Base-by-base conservation (phyloP, 768 basidiomycete genomes). In the Tulasnella sp. region DNA sequence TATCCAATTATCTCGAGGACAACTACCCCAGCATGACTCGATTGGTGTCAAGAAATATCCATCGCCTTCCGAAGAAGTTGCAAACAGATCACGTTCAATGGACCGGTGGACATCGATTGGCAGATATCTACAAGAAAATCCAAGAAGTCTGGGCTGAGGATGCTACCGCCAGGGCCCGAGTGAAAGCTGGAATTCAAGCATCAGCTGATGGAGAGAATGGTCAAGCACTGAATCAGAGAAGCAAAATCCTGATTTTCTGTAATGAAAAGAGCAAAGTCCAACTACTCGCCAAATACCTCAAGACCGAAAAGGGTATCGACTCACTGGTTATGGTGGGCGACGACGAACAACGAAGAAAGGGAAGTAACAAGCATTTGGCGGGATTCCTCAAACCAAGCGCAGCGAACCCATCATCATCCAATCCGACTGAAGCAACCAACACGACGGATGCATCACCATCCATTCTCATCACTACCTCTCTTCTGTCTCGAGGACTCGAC, bases 401-500 rank as follows among this genome's bases (percentile, higher is more conserved):
- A 34, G 53, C 42, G 37, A 13, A 33, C n/a, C 39, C 49, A 3
- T 16, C 47, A 12, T 24, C 20, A 41, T 22, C 33, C 13, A 20
- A 28, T 24, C 22, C 43, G 6, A 41, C 27, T n/a, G 12, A 46
- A 19, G 12, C n/a, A 20, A 49, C 50, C 20, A 6, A 13, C 24
- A 27, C 32, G 39, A 12, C 24, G 13, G 25, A 16, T 5, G 51
- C 8, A 25, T n/a, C 28, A 35, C 24, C 29, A 32, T 41, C 53
- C 29, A 41, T 49, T 29, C 40, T 95, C 59, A 72, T 93, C 48
- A 92, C 91, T 29, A 95, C 91, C 0, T 92, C 89, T 4, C 71
- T 95, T 29, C 78, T 95, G 24, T 89, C 88, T 8, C 77, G 91
- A 16, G 91, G 91, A 1, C 74, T 93, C 1, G 91, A 95, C 63